Base-by-base conservation (phyloP, 1,284 basidiomycete species). In the Sphagnurus paluster region DNA sequence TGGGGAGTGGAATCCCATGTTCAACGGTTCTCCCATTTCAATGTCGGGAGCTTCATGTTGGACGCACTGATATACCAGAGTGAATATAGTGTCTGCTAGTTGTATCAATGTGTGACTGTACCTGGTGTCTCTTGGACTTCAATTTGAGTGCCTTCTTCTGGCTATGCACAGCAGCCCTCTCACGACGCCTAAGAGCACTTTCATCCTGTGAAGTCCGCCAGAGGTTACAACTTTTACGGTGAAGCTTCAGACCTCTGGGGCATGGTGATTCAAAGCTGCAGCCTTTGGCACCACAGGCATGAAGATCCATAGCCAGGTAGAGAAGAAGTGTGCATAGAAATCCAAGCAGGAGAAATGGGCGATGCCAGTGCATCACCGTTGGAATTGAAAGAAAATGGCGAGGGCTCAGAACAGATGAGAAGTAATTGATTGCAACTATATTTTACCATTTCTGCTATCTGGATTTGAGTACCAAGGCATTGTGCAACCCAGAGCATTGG, bases 81-180 rank as follows among this genome's bases (percentile, higher is more conserved):
- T 17, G 4, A 34, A 19, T 7, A 3, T 19, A 5, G 20, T 19
- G 5, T 6, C 29, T 14, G n/a, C 8, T 7, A 34, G 4, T 11
- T 9, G 4, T 10, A 37, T 4, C 28, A 30, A 17, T 4, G 29
- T 4, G 21, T 26, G 17, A 1, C 2, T 24, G 4, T 8, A 4
- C 6, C 19, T 20, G 1, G 11, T 21, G 7, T 42, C 20, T 0
- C 17, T 24, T 34, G n/a, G 19, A 6, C 30, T 29, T 46, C 54
- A 16, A 5, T 24, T 32, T 30, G 2, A 30, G 16, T 5, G 26
- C 14, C 25, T 44, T 44, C 35, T 44, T 44, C 20, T 19, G 14
- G 24, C 39, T 38, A 2, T 54, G 44, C 20, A 17, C 37, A 19
- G 44, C 37, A 13, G 30, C 37, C 17, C 30, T 19, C 20, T 42